phyloP scores from a whole-genome alignment of 2,329 filamentous ascomycete species.

The Aspergillus sp. region DNA sequence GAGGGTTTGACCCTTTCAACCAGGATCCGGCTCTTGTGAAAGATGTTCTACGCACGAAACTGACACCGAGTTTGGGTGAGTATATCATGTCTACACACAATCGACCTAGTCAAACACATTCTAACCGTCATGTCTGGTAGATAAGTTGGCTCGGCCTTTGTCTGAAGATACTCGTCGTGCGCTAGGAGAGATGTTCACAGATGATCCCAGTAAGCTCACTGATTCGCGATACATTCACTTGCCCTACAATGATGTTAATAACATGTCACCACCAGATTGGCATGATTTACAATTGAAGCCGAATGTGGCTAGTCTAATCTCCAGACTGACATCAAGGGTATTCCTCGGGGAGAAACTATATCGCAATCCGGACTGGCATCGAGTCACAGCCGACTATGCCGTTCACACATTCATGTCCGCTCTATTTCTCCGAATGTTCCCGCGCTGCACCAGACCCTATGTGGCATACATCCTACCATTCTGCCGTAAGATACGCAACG shows the following conservation, averaged over 20 bases:
- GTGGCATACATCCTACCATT: constrained; percentile 9
- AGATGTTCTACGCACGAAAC: constrained; percentile 25
- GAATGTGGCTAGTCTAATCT: neutral
- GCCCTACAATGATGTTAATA: no score
- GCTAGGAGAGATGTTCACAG: neutral
- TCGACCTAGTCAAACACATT: neutral
- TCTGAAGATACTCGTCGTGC: neutral
- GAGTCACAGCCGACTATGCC: constrained; percentile 28
- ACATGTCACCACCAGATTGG: constrained; percentile 2
- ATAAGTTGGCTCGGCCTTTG: neutral
- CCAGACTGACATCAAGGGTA: constrained; percentile 12
- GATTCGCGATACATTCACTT: no score
- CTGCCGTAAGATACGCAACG: constrained; percentile 8
- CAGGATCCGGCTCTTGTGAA: constrained; percentile 18
- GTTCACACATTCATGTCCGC: constrained; percentile 21
- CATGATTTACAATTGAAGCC: neutral
- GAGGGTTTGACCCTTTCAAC: constrained; percentile 24
- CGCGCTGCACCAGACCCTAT: constrained; percentile 6
- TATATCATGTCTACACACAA: neutral
- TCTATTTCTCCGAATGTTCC: constrained; percentile 10
- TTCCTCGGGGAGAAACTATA: constrained; percentile 27
- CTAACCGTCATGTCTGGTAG: neutral
- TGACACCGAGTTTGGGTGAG: constrained; percentile 27
- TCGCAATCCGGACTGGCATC: constrained; percentile 26
- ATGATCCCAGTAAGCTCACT: neutral